Conservation (phyloP, 2,329 filamentous ascomycete genomes). For the Chrysosporium keratinophilum region DNA sequence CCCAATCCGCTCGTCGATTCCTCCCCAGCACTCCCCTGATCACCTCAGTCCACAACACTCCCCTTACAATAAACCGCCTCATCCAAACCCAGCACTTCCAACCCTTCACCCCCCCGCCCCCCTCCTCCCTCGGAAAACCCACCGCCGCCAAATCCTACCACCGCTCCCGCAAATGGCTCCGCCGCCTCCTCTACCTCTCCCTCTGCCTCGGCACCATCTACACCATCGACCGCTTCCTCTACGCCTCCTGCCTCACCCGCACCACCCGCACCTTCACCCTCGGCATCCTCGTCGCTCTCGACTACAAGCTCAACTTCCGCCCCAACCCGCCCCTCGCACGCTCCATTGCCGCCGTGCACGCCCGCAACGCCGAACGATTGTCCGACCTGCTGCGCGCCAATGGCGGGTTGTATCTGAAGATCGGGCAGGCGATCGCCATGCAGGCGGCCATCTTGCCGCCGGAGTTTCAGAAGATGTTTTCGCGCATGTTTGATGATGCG, state of each 20-base stretch:
- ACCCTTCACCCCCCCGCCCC: slow-evolving; percentile 64
- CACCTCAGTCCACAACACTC: background rate
- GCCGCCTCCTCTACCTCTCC: slow-evolving; percentile 56
- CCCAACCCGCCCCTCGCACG: slow-evolving; percentile 63
- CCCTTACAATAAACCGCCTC: background rate
- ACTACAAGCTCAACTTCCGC: slow-evolving; percentile 96
- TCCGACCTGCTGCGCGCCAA: slow-evolving; percentile 74
- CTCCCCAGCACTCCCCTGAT: too few species aligned
- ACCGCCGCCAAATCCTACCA: slow-evolving; percentile 59
- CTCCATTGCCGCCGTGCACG: slow-evolving; percentile 66
- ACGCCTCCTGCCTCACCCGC: slow-evolving; percentile 67
- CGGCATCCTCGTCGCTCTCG: slow-evolving; percentile 69
- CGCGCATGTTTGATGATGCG: slow-evolving; percentile 94
- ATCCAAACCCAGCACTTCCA: slow-evolving; percentile 15
- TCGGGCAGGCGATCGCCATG: slow-evolving; percentile 97
- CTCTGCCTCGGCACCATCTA: slow-evolving; percentile 53
- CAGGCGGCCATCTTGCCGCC: slow-evolving; percentile 87
- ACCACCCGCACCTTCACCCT: slow-evolving; percentile 71
- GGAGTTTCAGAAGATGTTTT: slow-evolving; percentile 93
- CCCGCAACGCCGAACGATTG: slow-evolving; percentile 70
- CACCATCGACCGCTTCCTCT: slow-evolving; percentile 60
- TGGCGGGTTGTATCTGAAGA: slow-evolving; percentile 92
- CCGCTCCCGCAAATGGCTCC: slow-evolving; percentile 63
- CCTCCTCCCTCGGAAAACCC: slow-evolving; percentile 65
- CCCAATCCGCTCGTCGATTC: too few species aligned